Conservation (phyloP, 1,284 basidiomycete species). For the Omphalotus olearius region DNA sequence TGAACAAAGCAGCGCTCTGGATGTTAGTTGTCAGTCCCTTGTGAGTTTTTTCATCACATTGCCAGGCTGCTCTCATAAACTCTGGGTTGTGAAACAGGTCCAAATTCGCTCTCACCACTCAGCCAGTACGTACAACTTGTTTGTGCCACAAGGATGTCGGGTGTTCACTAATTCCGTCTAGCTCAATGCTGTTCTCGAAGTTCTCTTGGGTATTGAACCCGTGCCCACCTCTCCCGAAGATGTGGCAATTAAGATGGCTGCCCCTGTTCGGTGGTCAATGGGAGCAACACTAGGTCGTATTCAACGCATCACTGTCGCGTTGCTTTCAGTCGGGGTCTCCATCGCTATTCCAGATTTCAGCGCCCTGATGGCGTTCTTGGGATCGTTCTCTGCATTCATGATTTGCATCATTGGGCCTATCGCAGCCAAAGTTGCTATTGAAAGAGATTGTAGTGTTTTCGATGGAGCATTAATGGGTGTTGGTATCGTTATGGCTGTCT, state of each 20-base stretch:
- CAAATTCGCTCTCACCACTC: constrained; percentile 84
- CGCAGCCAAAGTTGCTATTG: constrained; percentile 55
- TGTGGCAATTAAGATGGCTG: constrained; percentile 31
- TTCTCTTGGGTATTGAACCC: constrained; percentile 63
- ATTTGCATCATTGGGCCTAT: constrained; percentile 82
- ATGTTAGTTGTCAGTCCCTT: constrained; percentile 86
- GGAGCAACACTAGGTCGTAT: constrained; percentile 37
- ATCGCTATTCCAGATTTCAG: constrained; percentile 85
- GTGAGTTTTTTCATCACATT: constrained; percentile 34
- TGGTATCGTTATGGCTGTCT: constrained; percentile 64
- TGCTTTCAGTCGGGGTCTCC: constrained; percentile 64
- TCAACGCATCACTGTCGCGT: constrained; percentile 59
- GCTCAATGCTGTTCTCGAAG: constrained; percentile 79
- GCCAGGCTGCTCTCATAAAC: constrained; percentile 10
- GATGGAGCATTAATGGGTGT: constrained; percentile 57
- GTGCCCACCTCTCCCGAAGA: constrained; percentile 34
- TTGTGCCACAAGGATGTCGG: constrained; percentile 7
- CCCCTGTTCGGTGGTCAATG: constrained; percentile 9
- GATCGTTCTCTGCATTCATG: constrained; percentile 82
- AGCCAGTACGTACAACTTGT: constrained; percentile 57
- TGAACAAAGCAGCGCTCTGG: constrained; percentile 84
- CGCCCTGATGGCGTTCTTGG: constrained; percentile 87
- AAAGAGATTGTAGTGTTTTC: constrained; percentile 40
- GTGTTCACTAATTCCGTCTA: constrained; percentile 21
- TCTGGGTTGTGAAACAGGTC: constrained; percentile 45